Evolutionary conservation across 139 green algal genomes (phyloP), one percentile per base, ranked within the genome.

Genomic region (Desmodesmus armatus): DNA sequence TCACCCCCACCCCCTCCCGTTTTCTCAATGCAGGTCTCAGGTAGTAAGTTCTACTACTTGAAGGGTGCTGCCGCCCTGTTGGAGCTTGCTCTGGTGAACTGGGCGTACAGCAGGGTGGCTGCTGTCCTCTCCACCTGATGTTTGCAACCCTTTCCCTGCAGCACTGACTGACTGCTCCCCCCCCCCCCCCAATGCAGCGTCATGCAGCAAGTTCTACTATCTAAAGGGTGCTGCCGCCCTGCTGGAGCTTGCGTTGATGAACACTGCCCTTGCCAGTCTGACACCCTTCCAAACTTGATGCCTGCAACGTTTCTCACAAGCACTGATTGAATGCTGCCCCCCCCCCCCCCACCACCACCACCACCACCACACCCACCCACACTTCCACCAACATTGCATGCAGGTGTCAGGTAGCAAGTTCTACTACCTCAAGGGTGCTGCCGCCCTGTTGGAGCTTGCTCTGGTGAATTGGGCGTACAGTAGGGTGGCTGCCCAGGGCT

Each of bases 121-220:
- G 80, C 85, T 0, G 80, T n/a, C n/a, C n/a, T n/a, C n/a, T n/a
- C n/a, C n/a, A n/a, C n/a, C n/a, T n/a, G n/a, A n/a, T n/a, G 86
- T 0, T n/a, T n/a, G n/a, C n/a, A n/a, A n/a, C n/a, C n/a, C n/a
- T n/a, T n/a, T n/a, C n/a, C n/a, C n/a, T n/a, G n/a, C n/a, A n/a
- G n/a, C n/a, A n/a, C n/a, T n/a, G n/a, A n/a, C n/a, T n/a, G n/a
- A n/a, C n/a, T n/a, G n/a, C n/a, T n/a, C n/a, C n/a, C n/a, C n/a
- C n/a, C n/a, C n/a, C n/a, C n/a, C n/a, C n/a, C n/a, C n/a, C n/a
- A n/a, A n/a, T n/a, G n/a, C n/a, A n/a, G n/a, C n/a, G n/a, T n/a
- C n/a, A n/a, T n/a, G 96, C 43, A 87, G 89, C 84, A 99, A 99
- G 88, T 99, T 99, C 80, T 97, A 96, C 91, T 99, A 99, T 92